Base-by-base conservation (phyloP, 805 yeast genomes). In the Yamadazyma ubonensis region DNA sequence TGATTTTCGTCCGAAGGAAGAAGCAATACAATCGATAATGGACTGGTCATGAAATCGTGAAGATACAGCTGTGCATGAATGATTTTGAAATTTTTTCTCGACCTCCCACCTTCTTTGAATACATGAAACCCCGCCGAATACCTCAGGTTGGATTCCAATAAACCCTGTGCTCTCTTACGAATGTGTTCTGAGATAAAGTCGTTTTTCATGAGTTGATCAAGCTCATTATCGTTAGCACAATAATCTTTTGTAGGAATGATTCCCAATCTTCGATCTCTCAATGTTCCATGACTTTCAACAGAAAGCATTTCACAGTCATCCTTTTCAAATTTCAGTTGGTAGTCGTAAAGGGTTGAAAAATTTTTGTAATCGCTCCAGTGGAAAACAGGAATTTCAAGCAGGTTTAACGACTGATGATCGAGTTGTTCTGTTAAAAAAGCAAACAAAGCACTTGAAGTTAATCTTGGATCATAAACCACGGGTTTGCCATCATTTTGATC, bases 41-140 rank as follows among this genome's bases (percentile, higher is more conserved):
- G 75, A 11, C 58, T 50, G 1, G 65, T 63, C 67, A 67, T 67
- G 37, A 71, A 67, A 29, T 69, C 70, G 36, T 67, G 50, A 4
- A 74, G 49, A 39, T 59, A 72, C 9, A 74, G 65, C 39, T 57
- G 61, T 3, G 66, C 55, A n/a, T 66, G 65, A 3, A 68, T 26
- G 2, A 54, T 46, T 33, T 67, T 62, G 16, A 52, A 29, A 4
- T 49, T 48, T 32, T 46, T 54, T 1, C 55, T 48, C 0, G 68
- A 52, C 28, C 71, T 57, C 17, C 64, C 66, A 1, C 67, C 50
- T 42, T 61, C 52, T n/a, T 37, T 35, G 37, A 53, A 61, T 1
- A 73, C 55, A 45, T 71, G 75, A 45, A 68, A 69, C 0, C 74
- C 73, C 1, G 70, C 41, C 21, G 56, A 45, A 29, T 33, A 22